Percentiles rank a stretch among this genome's conserved stretches.
Conservation (phyloP, 225 moss, liverwort and hornwort species). For the Climacium dendroides region DNA sequence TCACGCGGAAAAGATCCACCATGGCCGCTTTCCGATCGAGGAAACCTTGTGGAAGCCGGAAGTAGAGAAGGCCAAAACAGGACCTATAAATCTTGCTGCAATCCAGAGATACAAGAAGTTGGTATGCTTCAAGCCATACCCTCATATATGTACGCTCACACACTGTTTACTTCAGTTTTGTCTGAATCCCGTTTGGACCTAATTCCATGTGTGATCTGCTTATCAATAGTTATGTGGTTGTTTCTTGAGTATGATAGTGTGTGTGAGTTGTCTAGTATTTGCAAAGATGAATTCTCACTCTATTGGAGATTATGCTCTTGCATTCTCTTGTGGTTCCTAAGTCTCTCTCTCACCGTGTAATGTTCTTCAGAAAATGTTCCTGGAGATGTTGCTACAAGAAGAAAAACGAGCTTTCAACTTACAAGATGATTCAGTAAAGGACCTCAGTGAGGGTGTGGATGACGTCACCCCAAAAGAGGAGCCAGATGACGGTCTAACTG, state of each 20-base stretch:
- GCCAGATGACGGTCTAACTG: slow-evolving; percentile 5
- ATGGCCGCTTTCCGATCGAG: slow-evolving; percentile 1
- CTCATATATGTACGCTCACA: background rate
- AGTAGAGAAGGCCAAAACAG: background rate
- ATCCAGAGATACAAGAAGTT: slow-evolving; percentile 74
- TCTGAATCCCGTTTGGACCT: background rate
- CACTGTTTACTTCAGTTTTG: background rate
- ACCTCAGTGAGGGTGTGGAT: background rate
- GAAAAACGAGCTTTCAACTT: slow-evolving; percentile 5
- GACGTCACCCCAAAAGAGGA: background rate
- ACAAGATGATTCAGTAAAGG: background rate
- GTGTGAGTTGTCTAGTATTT: background rate
- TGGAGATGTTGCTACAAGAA: slow-evolving; percentile 23
- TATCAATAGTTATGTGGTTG: background rate
- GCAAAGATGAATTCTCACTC: background rate
- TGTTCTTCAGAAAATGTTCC: slow-evolving; percentile 20
- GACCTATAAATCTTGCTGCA: slow-evolving; percentile 26
- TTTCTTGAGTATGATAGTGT: background rate
- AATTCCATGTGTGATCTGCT: background rate
- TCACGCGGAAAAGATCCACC: slow-evolving; percentile 2
- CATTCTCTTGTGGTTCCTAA: background rate
- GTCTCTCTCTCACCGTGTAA: background rate
- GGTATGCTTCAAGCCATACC: slow-evolving; percentile 11
- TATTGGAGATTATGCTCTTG: background rate
- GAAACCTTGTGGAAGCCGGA: slow-evolving; percentile 13